Percentiles rank a stretch among this genome's conserved stretches.
phyloP scores from a whole-genome alignment of 331 rosid species.

The Prunus yedoensis region DNA sequence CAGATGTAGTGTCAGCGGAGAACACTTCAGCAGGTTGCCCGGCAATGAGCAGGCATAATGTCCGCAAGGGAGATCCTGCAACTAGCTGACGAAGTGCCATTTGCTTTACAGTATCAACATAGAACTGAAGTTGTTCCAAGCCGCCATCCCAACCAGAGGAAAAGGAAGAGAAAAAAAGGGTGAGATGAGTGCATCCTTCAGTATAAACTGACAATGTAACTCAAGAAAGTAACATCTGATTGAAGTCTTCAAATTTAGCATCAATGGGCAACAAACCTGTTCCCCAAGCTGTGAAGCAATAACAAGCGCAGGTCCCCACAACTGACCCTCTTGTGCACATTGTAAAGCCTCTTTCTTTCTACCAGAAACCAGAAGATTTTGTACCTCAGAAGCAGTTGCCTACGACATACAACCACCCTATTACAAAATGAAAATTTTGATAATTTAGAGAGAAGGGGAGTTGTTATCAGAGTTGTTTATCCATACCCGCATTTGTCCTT shows the following conservation, averaged over 20 bases:
- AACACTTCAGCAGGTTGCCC: slow-evolving; percentile 94
- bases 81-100: slow-evolving; percentile 84
- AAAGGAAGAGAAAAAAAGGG: neutral
- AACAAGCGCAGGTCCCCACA: slow-evolving; percentile 98
- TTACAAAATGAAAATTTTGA: slow-evolving; percentile 7
- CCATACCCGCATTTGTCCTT: slow-evolving; percentile 72
- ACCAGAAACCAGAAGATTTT: slow-evolving; percentile 83
- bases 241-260: neutral
- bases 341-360: slow-evolving; percentile 88
- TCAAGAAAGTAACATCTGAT: slow-evolving; percentile 14
- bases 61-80: slow-evolving; percentile 89
- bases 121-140: slow-evolving; percentile 61
- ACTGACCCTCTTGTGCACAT: slow-evolving; percentile 85
- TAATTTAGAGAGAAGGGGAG: neutral
- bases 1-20: slow-evolving; percentile 34
- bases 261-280: slow-evolving; percentile 56
- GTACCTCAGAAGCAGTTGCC: slow-evolving; percentile 91
- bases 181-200: slow-evolving; percentile 14
- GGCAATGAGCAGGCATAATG: slow-evolving; percentile 89
- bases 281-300: slow-evolving; percentile 98
- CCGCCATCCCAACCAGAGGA: slow-evolving; percentile 21
- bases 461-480: slow-evolving; percentile 11
- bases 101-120: slow-evolving; percentile 94
- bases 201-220: slow-evolving; percentile 9
- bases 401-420: slow-evolving; percentile 36